These are phyloP conservation scores for Pseudogymnoascus sp. DNA, from an alignment of 2,329 filamentous ascomycete genomes.

Conservation along the genomic window DNA sequence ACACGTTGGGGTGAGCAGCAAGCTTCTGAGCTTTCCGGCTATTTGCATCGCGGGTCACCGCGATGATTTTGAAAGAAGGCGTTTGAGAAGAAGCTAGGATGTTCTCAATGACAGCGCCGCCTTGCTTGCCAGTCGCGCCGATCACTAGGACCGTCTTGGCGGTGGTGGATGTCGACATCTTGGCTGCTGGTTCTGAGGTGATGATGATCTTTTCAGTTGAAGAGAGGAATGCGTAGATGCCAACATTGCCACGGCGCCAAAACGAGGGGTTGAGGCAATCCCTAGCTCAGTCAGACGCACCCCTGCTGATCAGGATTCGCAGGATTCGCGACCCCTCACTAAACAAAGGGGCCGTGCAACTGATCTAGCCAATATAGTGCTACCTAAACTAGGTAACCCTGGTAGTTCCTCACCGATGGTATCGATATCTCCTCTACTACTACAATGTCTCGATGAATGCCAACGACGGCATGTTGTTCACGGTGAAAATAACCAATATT, in stretches of 20 bases:
- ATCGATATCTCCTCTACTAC: background rate
- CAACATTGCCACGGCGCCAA: background rate
- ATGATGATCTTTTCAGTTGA: background rate
- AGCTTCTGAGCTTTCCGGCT: slow-evolving; percentile 45
- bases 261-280: background rate
- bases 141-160: slow-evolving; percentile 18
- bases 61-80: slow-evolving; percentile 29
- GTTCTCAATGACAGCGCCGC: slow-evolving; percentile 22
- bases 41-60: slow-evolving; percentile 50
- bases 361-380: background rate
- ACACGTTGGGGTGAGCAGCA: slow-evolving; percentile 37
- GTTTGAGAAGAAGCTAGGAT: slow-evolving; percentile 12
- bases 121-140: slow-evolving; percentile 29
- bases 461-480: background rate
- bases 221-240: background rate
- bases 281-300: background rate
- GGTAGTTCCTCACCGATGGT: background rate
- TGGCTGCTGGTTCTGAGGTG: background rate
- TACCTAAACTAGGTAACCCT: slow-evolving; percentile 11
- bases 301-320: background rate
- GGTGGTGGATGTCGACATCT: background rate
- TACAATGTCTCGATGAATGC: background rate
- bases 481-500: background rate
- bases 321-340: background rate
- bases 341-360: background rate